Percentiles rank a stretch among this genome's conserved stretches.
phyloP scores from a whole-genome alignment of 164 flowering plant species.

The Nymphaea thermarum region DNA sequence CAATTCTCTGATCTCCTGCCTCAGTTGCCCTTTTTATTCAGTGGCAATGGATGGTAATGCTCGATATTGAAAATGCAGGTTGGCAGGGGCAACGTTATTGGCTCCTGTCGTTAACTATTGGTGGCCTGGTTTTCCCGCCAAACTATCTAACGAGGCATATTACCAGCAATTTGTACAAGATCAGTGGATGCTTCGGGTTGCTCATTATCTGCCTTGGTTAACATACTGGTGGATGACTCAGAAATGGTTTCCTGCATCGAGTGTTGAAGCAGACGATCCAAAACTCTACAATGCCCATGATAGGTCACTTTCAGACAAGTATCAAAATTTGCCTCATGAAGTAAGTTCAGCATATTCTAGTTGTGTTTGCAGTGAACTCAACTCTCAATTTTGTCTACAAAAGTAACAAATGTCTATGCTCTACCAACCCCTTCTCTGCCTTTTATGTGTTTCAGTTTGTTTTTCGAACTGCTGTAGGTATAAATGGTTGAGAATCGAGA shows the following conservation, averaged over 20 bases:
- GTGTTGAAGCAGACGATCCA: background rate
- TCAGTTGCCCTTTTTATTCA: background rate
- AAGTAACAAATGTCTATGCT: no score
- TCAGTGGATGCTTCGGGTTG: slow-evolving; percentile 14
- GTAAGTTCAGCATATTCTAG: background rate
- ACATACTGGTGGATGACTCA: slow-evolving; percentile 27
- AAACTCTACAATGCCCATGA: background rate
- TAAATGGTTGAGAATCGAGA: no score
- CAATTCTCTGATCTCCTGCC: background rate
- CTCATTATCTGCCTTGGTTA: slow-evolving; percentile 21
- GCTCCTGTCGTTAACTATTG: slow-evolving; percentile 28
- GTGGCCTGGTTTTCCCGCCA: slow-evolving; percentile 30
- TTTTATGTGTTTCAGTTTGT: no score
- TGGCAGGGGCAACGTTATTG: slow-evolving; percentile 29
- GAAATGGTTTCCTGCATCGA: slow-evolving; percentile 24
- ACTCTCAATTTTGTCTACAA: no score
- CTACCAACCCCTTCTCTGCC: no score
- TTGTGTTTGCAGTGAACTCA: background rate
- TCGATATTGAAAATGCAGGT: slow-evolving; percentile 15
- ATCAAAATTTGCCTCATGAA: background rate
- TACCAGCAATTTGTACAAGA: slow-evolving; percentile 9
- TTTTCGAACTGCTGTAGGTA: no score
- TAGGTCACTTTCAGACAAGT: background rate
- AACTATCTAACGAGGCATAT: slow-evolving; percentile 6
- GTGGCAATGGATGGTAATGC: background rate